A percentile compares a stretch with the other conserved stretches of the same genome.
phyloP scores from a whole-genome alignment of 768 basidiomycete species.

The Solioccasus polychromus region DNA sequence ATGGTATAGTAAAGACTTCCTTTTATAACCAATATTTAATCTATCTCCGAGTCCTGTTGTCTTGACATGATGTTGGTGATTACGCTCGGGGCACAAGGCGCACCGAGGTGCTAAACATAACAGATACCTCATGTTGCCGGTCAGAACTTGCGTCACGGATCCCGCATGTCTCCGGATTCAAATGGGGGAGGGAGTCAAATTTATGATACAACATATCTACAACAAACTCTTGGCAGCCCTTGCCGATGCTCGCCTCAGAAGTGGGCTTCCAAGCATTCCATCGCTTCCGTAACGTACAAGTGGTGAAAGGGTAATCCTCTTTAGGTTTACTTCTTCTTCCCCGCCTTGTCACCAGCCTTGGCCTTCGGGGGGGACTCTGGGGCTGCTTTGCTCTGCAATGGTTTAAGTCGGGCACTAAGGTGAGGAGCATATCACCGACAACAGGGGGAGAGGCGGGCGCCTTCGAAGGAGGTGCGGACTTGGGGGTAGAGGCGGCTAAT shows the following conservation, averaged over 20 bases:
- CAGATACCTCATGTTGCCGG: too few relatives aligned
- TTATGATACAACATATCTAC: constrained; percentile 1
- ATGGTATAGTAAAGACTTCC: too few relatives aligned
- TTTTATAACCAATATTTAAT: too few relatives aligned
- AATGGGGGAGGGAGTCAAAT: neutral
- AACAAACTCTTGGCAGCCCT: neutral
- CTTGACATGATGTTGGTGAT: too few relatives aligned
- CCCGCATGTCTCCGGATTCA: too few relatives aligned
- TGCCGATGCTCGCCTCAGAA: neutral
- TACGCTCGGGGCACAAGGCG: too few relatives aligned
- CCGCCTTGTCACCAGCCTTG: constrained; percentile 23
- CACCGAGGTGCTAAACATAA: too few relatives aligned
- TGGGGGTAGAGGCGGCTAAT: constrained; percentile 19
- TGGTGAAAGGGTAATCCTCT: neutral
- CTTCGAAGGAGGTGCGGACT: constrained; percentile 22
- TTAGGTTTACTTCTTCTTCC: constrained; percentile 30
- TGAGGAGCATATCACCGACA: constrained; percentile 7
- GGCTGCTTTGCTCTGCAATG: constrained; percentile 19
- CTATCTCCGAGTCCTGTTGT: too few relatives aligned
- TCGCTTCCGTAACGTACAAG: constrained; percentile 6
- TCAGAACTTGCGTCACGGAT: too few relatives aligned
- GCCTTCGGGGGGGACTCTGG: constrained; percentile 29
- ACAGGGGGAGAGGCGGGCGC: constrained; percentile 13
- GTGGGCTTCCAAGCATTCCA: neutral
- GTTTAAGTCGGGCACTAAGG: neutral